Evolutionary conservation across 768 basidiomycete species (phyloP), one percentile per base, ranked within the genome.

Genomic region (Lactarius hengduanensis): DNA sequence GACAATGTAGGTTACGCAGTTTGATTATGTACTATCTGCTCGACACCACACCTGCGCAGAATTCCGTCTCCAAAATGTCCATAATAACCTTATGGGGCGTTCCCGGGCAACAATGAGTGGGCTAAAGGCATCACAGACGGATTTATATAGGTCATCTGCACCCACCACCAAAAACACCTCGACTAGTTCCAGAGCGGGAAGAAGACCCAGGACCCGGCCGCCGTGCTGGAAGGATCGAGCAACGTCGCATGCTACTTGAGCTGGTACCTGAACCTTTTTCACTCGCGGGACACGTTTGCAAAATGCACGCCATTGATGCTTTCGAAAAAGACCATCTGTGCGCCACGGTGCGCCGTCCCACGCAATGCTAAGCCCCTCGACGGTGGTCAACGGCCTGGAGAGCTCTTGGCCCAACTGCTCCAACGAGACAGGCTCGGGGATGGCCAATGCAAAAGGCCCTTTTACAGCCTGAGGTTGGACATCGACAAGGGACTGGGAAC

Each of bases 151-250:
- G 22, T 1, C 22, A 5, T 47, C 32, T 2, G 6, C 1, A 32
- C 4, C 3, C 3, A 3, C 30, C 26, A 3, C 1, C 1, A 36
- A n/a, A 18, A 16, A 26, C 34, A 61, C 34, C 54, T 61, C 34
- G 13, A 66, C 28, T 20, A 30, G 32, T 50, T 57, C 55, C 41
- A 66, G 43, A 16, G 18, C 18, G 4, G 64, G 64, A 0, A 65
- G 22, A n/a, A 61, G 2, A 28, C 11, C 59, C n/a, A 55, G 28
- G 32, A 18, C 7, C 20, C 10, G 38, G 16, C 16, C n/a, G 9
- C 45, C 22, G 10, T 4, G 41, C 4, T 4, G 13, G 20, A 66
- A n/a, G 16, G 26, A 30, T 40, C 3, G 15, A 3, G 28, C 55
- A 10, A 66, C 4, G 3, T 22, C 40, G 7, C 26, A 13, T 7